Evolutionary conservation across 2,329 filamentous ascomycete species (phyloP), one percentile per base, ranked within the genome.

Genomic region (Fusarium concolor): DNA sequence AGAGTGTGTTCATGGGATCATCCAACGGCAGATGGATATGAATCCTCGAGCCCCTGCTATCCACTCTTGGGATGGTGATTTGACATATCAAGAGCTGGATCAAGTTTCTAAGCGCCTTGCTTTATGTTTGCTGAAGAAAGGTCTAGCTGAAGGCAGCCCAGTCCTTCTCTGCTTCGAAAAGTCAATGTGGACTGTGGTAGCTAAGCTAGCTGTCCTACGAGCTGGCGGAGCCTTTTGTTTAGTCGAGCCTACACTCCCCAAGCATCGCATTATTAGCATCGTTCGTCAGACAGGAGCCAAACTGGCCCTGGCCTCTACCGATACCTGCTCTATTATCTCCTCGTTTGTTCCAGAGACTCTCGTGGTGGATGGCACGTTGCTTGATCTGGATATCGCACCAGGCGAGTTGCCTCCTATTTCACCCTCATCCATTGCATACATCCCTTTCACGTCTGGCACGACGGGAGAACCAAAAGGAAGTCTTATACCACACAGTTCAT

Each of bases 51-150:
- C 46, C 0, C 61, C 65, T 9, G 74, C 71, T 1, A 49, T 75
- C 2, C 54, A 44, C 10, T 59, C 75, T 1, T 77, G 75, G 75
- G 75, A 77, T 47, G 71, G 69, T 3, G 26, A 68, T 3, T 57
- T 75, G 17, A 74, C 71, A 2, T 76, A 70, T 39, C 8, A 14
- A 4, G 33, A 67, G 14, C 52, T 72, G 2, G 47, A 65, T 10
- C 8, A 33, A 4, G 20, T 24, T 2, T 53, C 50, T 3, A 8
- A 10, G 5, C 8, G 26, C 18, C 37, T 62, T 7, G 45, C 35
- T 5, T 26, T 5, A 24, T 46, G n/a, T 39, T 56, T 10, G 10
- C 12, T 42, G 10, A 7, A 24, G 14, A 20, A 43, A 3, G 9
- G 17, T 1, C 20, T 53, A 6, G 9, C 6, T 7, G 17, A 29